These are phyloP conservation scores for Grosmannia huntii DNA, from an alignment of 2,329 filamentous ascomycete species.

Conservation along the genomic window DNA sequence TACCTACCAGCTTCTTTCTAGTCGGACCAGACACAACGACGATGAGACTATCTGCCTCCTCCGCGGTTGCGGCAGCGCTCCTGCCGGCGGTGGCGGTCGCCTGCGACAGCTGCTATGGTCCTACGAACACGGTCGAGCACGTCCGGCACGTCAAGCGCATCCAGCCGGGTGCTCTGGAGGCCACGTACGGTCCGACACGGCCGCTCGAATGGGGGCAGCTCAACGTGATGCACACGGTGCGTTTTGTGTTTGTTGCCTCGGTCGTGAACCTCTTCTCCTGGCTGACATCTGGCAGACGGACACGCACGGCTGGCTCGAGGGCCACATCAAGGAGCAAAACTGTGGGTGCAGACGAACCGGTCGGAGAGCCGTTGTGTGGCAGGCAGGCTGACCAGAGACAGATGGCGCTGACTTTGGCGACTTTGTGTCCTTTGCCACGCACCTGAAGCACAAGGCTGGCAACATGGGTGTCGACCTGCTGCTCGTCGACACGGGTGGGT, in stretches of 20 bases:
- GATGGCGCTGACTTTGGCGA: conserved; percentile 54
- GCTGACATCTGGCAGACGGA: conserved; percentile 29
- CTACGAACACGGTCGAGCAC: conserved; percentile 21
- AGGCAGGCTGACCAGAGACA: not conserved
- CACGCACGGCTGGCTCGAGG: conserved; percentile 48
- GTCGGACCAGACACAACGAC: not conserved
- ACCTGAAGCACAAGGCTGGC: conserved; percentile 45
- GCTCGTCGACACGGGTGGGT: conserved; percentile 42
- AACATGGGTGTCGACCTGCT: conserved; percentile 46
- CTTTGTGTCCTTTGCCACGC: conserved; percentile 45
- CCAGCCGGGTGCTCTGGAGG: conserved; percentile 30
- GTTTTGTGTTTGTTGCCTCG: not conserved
- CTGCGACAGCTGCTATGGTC: conserved; percentile 30
- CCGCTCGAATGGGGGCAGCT: conserved; percentile 49
- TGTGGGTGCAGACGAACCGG: conserved; percentile 16
- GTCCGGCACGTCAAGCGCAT: conserved; percentile 36
- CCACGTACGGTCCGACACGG: conserved; percentile 28
- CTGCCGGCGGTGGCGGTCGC: conserved; percentile 17
- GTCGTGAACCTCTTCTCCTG: not conserved
- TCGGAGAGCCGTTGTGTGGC: not conserved
- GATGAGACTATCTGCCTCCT: not conserved
- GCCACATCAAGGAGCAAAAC: conserved; percentile 47
- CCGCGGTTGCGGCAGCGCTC: not conserved
- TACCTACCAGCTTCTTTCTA: not conserved
- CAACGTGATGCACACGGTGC: conserved; percentile 45